Conservation (phyloP, 192 early-diverging fungal species). For the Gamsiella multidivaricata region DNA sequence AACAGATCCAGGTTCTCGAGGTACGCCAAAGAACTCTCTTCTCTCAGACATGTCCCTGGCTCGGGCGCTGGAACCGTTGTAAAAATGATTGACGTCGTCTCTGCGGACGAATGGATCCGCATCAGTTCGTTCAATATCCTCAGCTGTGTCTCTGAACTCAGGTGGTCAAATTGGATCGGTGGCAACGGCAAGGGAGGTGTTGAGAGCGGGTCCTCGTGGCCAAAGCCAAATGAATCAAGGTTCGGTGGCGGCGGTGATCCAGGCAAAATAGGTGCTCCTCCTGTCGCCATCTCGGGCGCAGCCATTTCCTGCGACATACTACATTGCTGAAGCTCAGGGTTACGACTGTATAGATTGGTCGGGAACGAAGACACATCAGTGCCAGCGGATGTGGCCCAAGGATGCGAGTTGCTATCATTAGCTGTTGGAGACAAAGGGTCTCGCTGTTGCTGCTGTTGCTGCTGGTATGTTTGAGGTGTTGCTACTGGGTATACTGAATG, state of each 20-base stretch:
- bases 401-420: too few species aligned
- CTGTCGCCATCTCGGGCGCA: too few species aligned
- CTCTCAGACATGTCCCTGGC: slow-evolving; percentile 57
- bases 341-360: too few species aligned
- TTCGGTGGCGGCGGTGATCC: not conserved
- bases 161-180: slow-evolving; percentile 65
- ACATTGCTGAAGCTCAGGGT: too few species aligned
- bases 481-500: too few species aligned
- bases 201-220: not conserved
- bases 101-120: slow-evolving; percentile 57
- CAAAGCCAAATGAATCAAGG: not conserved
- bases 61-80: slow-evolving; percentile 69
- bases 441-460: not conserved
- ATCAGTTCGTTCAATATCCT: slow-evolving; percentile 73
- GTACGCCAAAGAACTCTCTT: slow-evolving; percentile 58
- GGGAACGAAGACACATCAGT: too few species aligned
- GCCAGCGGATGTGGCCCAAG: too few species aligned
- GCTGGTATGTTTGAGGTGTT: not conserved
- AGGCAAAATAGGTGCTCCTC: too few species aligned
- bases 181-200: not conserved
- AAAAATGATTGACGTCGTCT: slow-evolving; percentile 66
- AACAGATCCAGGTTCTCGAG: slow-evolving; percentile 58
- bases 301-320: too few species aligned
- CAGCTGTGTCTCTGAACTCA: slow-evolving; percentile 62
- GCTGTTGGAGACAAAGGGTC: too few species aligned